Conservation (phyloP, 371 early-diverging fungal genomes). For the Rhizopus delemar region DNA sequence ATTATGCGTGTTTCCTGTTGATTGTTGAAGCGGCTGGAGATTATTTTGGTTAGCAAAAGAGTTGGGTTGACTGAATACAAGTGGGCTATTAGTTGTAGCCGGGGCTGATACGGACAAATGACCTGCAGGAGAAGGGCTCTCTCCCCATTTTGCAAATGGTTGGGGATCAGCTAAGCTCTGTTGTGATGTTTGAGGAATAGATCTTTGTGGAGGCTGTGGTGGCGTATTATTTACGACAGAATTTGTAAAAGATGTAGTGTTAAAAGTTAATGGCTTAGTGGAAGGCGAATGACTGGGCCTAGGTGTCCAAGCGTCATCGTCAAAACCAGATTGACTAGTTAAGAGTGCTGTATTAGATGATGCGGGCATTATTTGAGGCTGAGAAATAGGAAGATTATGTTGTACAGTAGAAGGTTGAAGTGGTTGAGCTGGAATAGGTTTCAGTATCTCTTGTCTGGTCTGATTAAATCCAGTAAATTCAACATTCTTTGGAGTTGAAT, state of each 20-base stretch:
- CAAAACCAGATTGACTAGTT: slow-evolving; percentile 38
- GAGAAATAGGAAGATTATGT: neutral
- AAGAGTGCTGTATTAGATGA: neutral
- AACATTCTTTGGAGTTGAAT: slow-evolving; percentile 42
- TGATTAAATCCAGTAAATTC: slow-evolving; percentile 22
- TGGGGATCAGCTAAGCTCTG: slow-evolving; percentile 43
- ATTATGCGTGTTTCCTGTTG: slow-evolving; percentile 14
- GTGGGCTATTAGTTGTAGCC: neutral
- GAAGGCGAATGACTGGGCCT: slow-evolving; percentile 36
- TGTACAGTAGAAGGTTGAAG: slow-evolving; percentile 2
- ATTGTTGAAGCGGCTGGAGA: slow-evolving; percentile 15
- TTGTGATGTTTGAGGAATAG: slow-evolving; percentile 35
- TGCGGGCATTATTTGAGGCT: neutral
- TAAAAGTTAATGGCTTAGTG: neutral
- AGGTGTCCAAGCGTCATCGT: slow-evolving; percentile 61
- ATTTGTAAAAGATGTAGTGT: neutral
- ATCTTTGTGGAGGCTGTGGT: slow-evolving; percentile 26
- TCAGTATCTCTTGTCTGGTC: slow-evolving; percentile 26
- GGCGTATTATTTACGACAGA: neutral
- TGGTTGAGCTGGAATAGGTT: slow-evolving; percentile 33
- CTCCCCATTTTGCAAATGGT: slow-evolving; percentile 39
- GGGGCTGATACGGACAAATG: slow-evolving; percentile 20
- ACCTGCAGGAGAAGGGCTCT: slow-evolving; percentile 19
- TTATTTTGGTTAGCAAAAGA: slow-evolving; percentile 8
- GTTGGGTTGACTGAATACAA: slow-evolving; percentile 22